These are phyloP conservation scores for Fusarium marasasianum DNA, from an alignment of 2,329 filamentous ascomycete genomes.

Conservation along the genomic window DNA sequence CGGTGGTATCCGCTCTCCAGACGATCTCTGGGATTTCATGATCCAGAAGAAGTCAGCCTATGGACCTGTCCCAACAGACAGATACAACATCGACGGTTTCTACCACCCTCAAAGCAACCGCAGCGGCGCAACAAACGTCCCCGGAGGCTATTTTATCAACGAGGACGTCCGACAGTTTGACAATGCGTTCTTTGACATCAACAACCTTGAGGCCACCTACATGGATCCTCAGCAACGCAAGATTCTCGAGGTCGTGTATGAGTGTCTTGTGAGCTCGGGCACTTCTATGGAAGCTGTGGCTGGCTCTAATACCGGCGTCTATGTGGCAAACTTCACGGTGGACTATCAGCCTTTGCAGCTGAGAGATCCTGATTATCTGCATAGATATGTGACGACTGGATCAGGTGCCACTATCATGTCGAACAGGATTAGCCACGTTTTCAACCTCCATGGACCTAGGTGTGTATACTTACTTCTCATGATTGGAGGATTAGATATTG, in stretches of 20 bases:
- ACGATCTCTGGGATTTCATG: background rate
- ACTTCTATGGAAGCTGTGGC: background rate
- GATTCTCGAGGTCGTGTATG: background rate
- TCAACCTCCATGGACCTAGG: background rate
- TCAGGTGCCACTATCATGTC: background rate
- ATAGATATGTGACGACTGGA: background rate
- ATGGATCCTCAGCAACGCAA: background rate
- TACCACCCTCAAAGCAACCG: background rate
- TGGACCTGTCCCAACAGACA: background rate
- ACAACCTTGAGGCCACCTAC: background rate
- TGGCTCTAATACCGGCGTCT: background rate
- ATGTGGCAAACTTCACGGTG: background rate
- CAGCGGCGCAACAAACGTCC: background rate
- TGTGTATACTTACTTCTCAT: background rate
- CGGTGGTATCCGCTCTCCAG: background rate
- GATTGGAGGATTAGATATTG: fast-evolving
- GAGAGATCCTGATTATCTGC: background rate
- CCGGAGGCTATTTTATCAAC: background rate
- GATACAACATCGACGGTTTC: background rate
- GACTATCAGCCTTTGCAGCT: background rate
- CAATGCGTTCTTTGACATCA: background rate
- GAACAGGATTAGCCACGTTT: background rate
- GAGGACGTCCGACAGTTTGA: background rate
- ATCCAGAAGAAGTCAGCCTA: background rate
- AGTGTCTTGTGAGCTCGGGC: background rate